Evolutionary conservation across 2,329 filamentous ascomycete genomes (phyloP).

Genomic region (Paracamarosporium sp.): DNA sequence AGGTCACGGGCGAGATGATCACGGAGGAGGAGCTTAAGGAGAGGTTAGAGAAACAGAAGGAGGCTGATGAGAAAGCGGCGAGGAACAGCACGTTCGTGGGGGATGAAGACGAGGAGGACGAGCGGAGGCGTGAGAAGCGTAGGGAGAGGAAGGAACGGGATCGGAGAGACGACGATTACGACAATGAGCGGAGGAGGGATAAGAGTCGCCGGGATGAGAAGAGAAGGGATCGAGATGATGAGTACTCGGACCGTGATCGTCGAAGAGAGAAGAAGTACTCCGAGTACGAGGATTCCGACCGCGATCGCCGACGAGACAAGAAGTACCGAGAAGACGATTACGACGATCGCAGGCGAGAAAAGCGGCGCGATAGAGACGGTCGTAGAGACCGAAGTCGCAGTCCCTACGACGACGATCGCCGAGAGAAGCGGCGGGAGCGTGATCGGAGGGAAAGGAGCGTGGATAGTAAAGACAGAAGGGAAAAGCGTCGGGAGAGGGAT

Average conservation of each 20-base stretch:
- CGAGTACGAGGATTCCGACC: conserved; percentile 13
- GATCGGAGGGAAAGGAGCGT: conserved; percentile 21
- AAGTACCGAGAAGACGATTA: conserved; percentile 11
- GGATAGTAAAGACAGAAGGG: conserved; percentile 14
- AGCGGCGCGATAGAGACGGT: conserved; percentile 1
- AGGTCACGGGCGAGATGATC: conserved; percentile 66
- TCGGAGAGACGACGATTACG: conserved; percentile 26
- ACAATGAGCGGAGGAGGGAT: conserved; percentile 27
- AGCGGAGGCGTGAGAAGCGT: conserved; percentile 25
- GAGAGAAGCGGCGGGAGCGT: conserved; percentile 22
- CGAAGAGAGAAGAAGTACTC: conserved; percentile 11
- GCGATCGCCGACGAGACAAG: conserved; percentile 4
- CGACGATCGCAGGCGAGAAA: conserved; percentile 8
- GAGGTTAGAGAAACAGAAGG: conserved; percentile 57
- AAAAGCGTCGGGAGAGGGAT: conserved; percentile 12
- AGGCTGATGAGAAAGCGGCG: conserved; percentile 43
- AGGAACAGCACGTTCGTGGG: conserved; percentile 21
- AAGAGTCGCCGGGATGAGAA: conserved; percentile 4
- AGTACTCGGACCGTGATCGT: conserved; percentile 5
- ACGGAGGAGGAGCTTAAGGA: conserved; percentile 67
- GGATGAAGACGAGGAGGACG: conserved; percentile 22
- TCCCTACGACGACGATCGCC: conserved; percentile 6
- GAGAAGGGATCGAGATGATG: conserved; percentile 3
- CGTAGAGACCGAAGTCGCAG: conserved; percentile 7
- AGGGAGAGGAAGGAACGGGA: conserved; percentile 22